These are phyloP conservation scores for Lagenaria siceraria DNA, from an alignment of 306 rosid genomes.

Conservation along the genomic window DNA sequence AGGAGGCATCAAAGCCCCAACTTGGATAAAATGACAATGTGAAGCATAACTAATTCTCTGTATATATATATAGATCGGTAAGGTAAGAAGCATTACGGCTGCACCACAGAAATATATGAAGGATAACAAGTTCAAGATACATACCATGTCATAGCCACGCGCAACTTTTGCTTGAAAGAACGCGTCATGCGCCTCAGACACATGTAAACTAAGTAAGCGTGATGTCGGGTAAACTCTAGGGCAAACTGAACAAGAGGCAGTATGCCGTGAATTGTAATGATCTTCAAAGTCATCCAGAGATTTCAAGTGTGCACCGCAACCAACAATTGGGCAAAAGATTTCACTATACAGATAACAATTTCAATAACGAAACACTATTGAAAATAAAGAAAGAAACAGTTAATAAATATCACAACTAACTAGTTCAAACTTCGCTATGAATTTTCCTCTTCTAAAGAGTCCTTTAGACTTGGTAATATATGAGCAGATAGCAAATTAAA, in stretches of 20 bases:
- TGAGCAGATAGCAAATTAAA: neutral
- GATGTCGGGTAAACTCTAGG: constrained; percentile 81
- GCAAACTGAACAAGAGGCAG: constrained; percentile 82
- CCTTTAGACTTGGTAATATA: neutral
- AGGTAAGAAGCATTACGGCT: neutral
- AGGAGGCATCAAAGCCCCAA: neutral
- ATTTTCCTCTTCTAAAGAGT: neutral
- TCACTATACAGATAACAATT: constrained; percentile 27
- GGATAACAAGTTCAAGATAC: neutral
- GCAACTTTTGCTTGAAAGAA: constrained; percentile 92
- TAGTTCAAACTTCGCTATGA: neutral
- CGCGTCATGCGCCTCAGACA: constrained; percentile 84
- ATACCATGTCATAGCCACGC: constrained; percentile 76
- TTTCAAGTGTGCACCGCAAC: constrained; percentile 59
- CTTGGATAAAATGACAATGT: neutral
- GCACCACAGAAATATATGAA: neutral
- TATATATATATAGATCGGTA: neutral
- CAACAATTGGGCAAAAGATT: constrained; percentile 69
- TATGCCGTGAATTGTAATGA: constrained; percentile 80
- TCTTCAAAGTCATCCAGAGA: constrained; percentile 76
- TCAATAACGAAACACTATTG: neutral
- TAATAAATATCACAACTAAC: neutral
- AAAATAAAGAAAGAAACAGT: neutral
- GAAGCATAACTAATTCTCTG: neutral
- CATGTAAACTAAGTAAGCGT: constrained; percentile 65